These are phyloP conservation scores for Aquilaria sinensis DNA, from an alignment of 345 rosid genomes.

Conservation along the genomic window DNA sequence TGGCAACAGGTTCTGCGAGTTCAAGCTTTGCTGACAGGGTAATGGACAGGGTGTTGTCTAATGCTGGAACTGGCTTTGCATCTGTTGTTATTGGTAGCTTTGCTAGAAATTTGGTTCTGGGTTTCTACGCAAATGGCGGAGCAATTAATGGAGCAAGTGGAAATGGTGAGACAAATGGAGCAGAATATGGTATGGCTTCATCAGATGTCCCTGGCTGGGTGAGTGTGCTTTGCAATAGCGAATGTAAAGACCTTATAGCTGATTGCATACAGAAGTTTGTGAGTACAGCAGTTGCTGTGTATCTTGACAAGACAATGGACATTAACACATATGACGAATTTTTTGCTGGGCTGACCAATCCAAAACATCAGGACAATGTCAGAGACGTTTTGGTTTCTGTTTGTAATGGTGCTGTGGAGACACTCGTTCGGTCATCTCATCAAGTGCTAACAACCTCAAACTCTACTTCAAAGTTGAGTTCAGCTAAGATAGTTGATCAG, in stretches of 20 bases:
- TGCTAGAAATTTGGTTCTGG: constrained; percentile 86
- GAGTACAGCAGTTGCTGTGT: constrained; percentile 66
- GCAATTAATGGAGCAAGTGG: constrained; percentile 13
- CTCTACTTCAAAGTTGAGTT: constrained; percentile 13
- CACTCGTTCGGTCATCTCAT: constrained; percentile 76
- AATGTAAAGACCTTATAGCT: constrained; percentile 61
- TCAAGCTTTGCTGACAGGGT: constrained; percentile 43
- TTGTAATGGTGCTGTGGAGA: constrained; percentile 73
- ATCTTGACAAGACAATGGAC: constrained; percentile 83
- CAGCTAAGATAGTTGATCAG: constrained; percentile 24
- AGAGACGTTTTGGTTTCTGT: constrained; percentile 68
- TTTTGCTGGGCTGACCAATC: constrained; percentile 82
- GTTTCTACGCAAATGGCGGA: constrained; percentile 44
- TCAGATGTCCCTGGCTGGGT: constrained; percentile 56
- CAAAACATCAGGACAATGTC: constrained; percentile 57
- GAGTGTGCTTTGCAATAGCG: constrained; percentile 38
- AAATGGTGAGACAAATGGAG: constrained; percentile 8
- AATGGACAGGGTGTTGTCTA: constrained; percentile 65
- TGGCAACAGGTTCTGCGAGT: constrained; percentile 14
- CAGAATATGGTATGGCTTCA: constrained; percentile 13
- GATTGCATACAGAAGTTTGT: constrained; percentile 84
- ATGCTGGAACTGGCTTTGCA: constrained; percentile 72
- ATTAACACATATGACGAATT: constrained; percentile 78
- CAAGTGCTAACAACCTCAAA: constrained; percentile 52
- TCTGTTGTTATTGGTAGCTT: constrained; percentile 87